Base-by-base conservation (phyloP, 106 monocot species). In the Triglochin maritima region DNA sequence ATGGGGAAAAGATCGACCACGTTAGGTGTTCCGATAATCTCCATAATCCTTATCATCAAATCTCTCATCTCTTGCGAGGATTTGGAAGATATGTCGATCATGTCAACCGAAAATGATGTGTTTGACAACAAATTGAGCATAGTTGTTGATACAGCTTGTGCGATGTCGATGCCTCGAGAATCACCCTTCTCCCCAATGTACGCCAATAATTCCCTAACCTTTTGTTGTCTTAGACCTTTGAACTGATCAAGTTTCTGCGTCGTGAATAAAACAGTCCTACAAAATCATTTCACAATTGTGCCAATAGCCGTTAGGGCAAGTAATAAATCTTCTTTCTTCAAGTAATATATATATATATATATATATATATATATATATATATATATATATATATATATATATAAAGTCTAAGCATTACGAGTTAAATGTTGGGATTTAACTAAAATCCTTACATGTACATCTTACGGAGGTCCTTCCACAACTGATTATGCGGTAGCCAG, bases 1-100 rank as follows among this genome's bases (percentile, higher is more conserved):
- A 67, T 17, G 12, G 75, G 82, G 66, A 82, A 73, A 71, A 70
- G 70, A 60, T 82, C 69, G 4, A 78, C 17, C 4, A 82, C n/a
- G 62, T 79, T 82, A 7, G 82, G 74, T 12, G 47, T 57, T 12
- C 73, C 79, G 11, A 45, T 44, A 16, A 71, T 71, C 48, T 50
- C 56, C 69, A 72, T 67, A 48, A 58, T 46, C 4, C 15, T 17
- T 29, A 56, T 29, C 44, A 76, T 63, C 49, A 75, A 43, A 17
- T 71, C n/a, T 7, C 53, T 71, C 71, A 77, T 65, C 45, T 71
- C 66, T 0, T 57, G 50, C 12, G 47, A 63, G 8, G 59, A 45
- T 4, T 71, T 50, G 2, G 57, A 57, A 44, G 59, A 44, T 44
- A 59, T 0, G 44, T 16, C 50, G 8, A 52, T 16, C 55, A 77